Evolutionary conservation across 2,329 filamentous ascomycete genomes (phyloP), one percentile per base, ranked within the genome.

Genomic region (Venturia asperata): DNA sequence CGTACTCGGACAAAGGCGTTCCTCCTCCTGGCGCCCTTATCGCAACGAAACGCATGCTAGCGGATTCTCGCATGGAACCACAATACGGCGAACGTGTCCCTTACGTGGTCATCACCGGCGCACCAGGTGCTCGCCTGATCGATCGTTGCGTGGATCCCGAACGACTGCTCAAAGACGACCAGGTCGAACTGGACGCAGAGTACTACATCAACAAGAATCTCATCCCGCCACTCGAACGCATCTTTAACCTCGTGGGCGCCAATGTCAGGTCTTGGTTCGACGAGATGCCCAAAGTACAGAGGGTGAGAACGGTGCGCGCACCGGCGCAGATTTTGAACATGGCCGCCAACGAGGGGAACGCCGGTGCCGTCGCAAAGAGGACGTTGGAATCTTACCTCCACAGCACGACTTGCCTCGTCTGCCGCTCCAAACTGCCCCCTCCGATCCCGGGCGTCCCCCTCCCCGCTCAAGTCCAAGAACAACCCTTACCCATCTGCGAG

Each of bases 151-250:
- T 99, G 0, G 85, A 91, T 41, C 94, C 94, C 0, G 92, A 97
- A 70, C 87, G 87, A 11, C 80, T 97, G 4, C 82, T 97, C 1
- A 80, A 85, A 64, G 90, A 90, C 69, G 85, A 90, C 27, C 85
- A 93, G 70, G 84, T 88, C 62, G 87, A 91, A 70, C 83, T 99
- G 21, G 94, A 99, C 72, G 88, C 92, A 0, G 92, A 97, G 70
- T 99, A 99, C 77, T 99, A 99, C 78, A 97, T 99, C 71, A 86
- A 84, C 21, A 97, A 97, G 79, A 97, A 97, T 73, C 74, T 99
- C 10, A 95, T 99, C 62, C 94, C 94, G 6, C 94, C 94, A 0
- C 82, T 99, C 0, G 93, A 97, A 75, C 87, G 94, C 37, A 97
- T 99, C 69, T 97, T 99, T 79, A 96, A 94, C 72, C 87, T 99